Percentiles rank a stretch among this genome's conserved stretches.
phyloP scores from a whole-genome alignment of 331 rosid species.

The Acacia pycnantha region DNA sequence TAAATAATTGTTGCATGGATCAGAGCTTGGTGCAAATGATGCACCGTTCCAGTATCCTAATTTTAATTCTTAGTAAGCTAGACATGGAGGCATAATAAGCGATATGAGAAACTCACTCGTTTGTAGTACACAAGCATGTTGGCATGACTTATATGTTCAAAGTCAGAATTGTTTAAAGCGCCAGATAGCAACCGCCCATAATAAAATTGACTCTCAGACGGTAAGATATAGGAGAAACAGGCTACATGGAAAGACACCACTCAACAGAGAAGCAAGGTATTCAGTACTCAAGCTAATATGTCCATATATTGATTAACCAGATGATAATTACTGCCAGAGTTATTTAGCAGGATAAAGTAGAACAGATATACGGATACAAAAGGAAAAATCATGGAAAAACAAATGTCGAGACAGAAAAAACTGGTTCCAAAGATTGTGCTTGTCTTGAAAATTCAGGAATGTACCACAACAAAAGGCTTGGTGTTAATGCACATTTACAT shows the following conservation, averaged over 20 bases:
- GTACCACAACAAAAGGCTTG: neutral
- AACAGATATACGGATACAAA: neutral
- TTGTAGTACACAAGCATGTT: neutral
- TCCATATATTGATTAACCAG: neutral
- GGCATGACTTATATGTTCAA: too few species aligned
- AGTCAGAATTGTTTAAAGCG: neutral
- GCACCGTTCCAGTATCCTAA: neutral
- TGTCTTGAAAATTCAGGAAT: neutral
- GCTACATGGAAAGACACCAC: neutral
- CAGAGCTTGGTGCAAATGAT: conserved; percentile 3
- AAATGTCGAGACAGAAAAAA: neutral
- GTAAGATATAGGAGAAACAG: neutral
- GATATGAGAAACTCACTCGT: neutral
- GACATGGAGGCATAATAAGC: neutral
- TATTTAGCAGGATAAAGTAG: neutral
- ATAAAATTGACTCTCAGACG: neutral
- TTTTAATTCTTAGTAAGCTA: neutral
- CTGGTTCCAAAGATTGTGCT: neutral
- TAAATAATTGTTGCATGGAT: conserved; percentile 16
- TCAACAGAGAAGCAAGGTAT: neutral
- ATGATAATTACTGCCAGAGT: neutral
- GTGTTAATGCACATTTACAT: conserved; percentile 26
- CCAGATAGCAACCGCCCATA: neutral
- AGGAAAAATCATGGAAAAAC: neutral
- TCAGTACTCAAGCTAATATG: neutral